A percentile compares a stretch with the other conserved stretches of the same genome.
phyloP scores from a whole-genome alignment of 2,329 filamentous ascomycete genomes.

The Pseudonectria foliicola region DNA sequence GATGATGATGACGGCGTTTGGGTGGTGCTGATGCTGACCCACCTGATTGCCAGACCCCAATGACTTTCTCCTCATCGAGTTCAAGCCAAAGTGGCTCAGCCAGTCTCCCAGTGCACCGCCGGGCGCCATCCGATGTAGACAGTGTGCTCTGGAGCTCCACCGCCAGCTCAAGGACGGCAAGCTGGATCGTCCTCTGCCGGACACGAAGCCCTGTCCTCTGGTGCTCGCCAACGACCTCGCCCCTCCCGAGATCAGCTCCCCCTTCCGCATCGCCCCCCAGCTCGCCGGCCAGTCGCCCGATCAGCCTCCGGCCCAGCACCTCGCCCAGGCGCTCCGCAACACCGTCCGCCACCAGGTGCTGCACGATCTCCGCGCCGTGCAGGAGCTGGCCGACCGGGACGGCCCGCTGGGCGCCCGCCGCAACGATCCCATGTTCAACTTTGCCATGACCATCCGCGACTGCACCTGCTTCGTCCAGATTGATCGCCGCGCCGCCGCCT shows the following conservation, averaged over 20 bases:
- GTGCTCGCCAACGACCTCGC: slow-evolving; percentile 50
- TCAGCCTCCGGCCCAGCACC: slow-evolving; percentile 17
- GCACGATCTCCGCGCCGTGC: slow-evolving; percentile 27
- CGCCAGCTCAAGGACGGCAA: slow-evolving; percentile 27
- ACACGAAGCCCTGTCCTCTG: slow-evolving; percentile 54
- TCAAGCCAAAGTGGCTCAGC: slow-evolving; percentile 79
- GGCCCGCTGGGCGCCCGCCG: slow-evolving; percentile 37
- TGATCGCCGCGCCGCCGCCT: slow-evolving; percentile 15
- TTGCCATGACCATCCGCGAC: slow-evolving; percentile 76
- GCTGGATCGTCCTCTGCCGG: slow-evolving; percentile 27
- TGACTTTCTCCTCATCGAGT: slow-evolving; percentile 50
- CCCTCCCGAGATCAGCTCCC: slow-evolving; percentile 35
- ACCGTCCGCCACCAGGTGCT: slow-evolving; percentile 29
- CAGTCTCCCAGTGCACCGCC: slow-evolving; percentile 67
- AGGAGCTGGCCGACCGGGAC: slow-evolving; percentile 35
- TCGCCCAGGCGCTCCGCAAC: slow-evolving; percentile 17
- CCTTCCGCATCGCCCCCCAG: slow-evolving; percentile 32
- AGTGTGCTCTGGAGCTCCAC: slow-evolving; percentile 53
- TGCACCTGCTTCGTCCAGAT: slow-evolving; percentile 69
- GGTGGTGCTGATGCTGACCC: no score
- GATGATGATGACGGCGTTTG: no score
- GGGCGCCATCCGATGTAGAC: slow-evolving; percentile 60
- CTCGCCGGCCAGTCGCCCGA: slow-evolving; percentile 23
- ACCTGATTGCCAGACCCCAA: slow-evolving; percentile 22
- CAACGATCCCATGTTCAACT: slow-evolving; percentile 43